Percentiles rank a stretch among this genome's conserved stretches.
Evolutionary conservation across 2,329 filamentous ascomycete genomes (phyloP).

Genomic region (Kalmusia sp.): DNA sequence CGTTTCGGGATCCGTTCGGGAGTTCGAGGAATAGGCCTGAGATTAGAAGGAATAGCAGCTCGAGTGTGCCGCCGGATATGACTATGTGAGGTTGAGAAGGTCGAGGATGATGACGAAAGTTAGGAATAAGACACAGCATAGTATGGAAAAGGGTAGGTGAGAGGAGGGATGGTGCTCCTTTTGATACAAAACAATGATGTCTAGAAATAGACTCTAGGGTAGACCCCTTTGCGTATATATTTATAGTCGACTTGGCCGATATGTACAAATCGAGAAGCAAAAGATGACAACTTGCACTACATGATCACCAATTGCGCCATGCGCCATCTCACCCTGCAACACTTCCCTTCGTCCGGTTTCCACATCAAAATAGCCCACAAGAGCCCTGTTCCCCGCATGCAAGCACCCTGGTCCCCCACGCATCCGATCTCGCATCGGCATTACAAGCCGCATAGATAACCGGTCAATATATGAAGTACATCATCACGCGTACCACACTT

Average conservation of each 20-base stretch:
- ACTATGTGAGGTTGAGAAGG: neutral
- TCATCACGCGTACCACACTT: neutral
- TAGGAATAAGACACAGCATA: neutral
- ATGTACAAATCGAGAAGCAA: no score
- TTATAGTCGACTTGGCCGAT: no score
- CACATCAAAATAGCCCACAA: no score
- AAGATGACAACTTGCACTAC: no score
- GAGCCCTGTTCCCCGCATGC: no score
- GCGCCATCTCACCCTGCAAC: no score
- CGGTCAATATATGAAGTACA: neutral
- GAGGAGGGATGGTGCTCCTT: neutral
- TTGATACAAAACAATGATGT: no score
- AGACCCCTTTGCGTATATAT: no score
- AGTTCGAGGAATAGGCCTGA: neutral
- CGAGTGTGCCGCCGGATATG: neutral
- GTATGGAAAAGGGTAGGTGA: neutral
- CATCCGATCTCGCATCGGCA: neutral
- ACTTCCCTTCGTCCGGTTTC: no score
- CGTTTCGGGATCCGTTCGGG: constrained; percentile 9
- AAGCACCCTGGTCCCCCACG: neutral
- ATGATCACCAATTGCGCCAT: no score
- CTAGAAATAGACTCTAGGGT: no score
- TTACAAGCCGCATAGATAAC: neutral
- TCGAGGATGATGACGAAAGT: no score
- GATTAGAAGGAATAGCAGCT: neutral